Percentiles rank a stretch among this genome's conserved stretches.
These are phyloP conservation scores for Prunus mira DNA, from an alignment of 306 rosid species.

Conservation along the genomic window DNA sequence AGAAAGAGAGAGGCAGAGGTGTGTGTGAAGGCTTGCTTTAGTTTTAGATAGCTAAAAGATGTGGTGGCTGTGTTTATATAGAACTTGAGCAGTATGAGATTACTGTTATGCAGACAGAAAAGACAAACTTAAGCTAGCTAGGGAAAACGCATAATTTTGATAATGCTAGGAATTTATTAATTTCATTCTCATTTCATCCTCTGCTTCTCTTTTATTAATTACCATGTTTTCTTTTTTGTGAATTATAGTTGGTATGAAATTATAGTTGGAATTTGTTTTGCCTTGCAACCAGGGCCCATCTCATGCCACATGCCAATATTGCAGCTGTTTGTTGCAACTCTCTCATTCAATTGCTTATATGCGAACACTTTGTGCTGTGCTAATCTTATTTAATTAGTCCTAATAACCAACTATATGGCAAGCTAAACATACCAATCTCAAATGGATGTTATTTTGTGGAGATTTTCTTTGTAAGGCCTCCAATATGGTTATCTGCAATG, in stretches of 20 bases:
- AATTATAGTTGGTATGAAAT: slow-evolving; percentile 43
- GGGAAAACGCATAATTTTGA: neutral
- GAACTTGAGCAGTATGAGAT: slow-evolving; percentile 14
- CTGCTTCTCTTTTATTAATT: slow-evolving; percentile 24
- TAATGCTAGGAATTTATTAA: slow-evolving; percentile 22
- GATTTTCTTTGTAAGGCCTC: neutral
- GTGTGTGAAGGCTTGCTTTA: slow-evolving; percentile 1
- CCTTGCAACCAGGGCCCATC: slow-evolving; percentile 10
- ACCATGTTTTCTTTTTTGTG: slow-evolving; percentile 41
- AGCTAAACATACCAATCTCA: neutral
- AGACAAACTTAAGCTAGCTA: slow-evolving; percentile 16
- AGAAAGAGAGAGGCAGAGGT: neutral
- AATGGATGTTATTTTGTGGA: neutral
- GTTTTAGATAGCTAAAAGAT: slow-evolving; percentile 10
- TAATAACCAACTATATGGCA: neutral
- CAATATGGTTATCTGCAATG: neutral
- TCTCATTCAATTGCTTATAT: slow-evolving; percentile 27
- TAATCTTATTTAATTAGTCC: slow-evolving; percentile 2
- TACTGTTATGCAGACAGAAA: slow-evolving; percentile 22
- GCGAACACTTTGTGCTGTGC: slow-evolving; percentile 8
- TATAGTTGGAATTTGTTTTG: slow-evolving; percentile 43
- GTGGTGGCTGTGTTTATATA: slow-evolving; percentile 56
- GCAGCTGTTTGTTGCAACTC: slow-evolving; percentile 36
- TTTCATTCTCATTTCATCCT: slow-evolving; percentile 31
- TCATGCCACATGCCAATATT: slow-evolving; percentile 41